Percentiles rank a stretch among this genome's conserved stretches.
Conservation (phyloP, 2,329 filamentous ascomycete species). For the Pseudopithomyces maydicus region DNA sequence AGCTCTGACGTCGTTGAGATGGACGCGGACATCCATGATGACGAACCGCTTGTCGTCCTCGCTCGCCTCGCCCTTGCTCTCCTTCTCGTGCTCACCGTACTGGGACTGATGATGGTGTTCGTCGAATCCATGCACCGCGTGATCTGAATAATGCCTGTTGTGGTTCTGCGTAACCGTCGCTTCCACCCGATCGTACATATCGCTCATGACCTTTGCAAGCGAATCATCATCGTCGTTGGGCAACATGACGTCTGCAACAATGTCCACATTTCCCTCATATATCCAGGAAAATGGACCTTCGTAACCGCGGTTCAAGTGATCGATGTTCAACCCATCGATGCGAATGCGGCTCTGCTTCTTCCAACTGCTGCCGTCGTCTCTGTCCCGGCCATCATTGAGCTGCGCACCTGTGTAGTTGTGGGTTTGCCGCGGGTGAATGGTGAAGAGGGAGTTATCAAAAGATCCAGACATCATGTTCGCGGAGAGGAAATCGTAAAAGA, state of each 20-base stretch:
- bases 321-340: constrained; percentile 92
- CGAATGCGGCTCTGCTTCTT: constrained; percentile 94
- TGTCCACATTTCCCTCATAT: constrained; percentile 94
- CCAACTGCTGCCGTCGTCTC: constrained; percentile 74
- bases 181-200: constrained; percentile 95
- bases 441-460: constrained; percentile 94
- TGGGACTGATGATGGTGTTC: constrained; percentile 20
- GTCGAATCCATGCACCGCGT: constrained; percentile 37
- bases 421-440: constrained; percentile 90
- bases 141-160: constrained; percentile 53
- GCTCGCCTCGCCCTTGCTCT: constrained; percentile 8
- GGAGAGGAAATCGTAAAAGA: constrained; percentile 96
- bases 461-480: constrained; percentile 96
- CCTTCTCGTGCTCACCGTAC: constrained; percentile 19
- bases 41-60: constrained; percentile 75
- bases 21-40: constrained; percentile 92
- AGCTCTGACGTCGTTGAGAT: constrained; percentile 93
- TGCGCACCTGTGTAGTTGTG: constrained; percentile 76
- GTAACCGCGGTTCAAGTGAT: constrained; percentile 92
- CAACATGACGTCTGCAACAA: constrained; percentile 94
- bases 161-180: constrained; percentile 84
- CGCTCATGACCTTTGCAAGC: constrained; percentile 91
- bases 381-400: constrained; percentile 60
- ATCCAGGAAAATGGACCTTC: constrained; percentile 98
- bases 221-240: constrained; percentile 86